A percentile compares a stretch with the other conserved stretches of the same genome.
Conservation (phyloP, 257 asterid genomes). For the Solanum raphanifolium region DNA sequence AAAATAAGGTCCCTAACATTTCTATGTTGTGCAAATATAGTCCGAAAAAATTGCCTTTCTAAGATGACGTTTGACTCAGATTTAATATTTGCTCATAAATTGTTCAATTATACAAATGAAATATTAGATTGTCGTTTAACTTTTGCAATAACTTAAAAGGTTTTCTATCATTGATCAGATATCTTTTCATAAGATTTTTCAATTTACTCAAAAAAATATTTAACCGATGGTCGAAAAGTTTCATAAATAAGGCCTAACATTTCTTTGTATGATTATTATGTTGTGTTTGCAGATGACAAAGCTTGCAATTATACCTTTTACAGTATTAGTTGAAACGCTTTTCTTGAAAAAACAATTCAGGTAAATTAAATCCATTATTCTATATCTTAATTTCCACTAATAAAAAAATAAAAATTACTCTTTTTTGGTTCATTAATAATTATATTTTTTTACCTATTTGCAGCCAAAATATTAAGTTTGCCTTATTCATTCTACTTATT, state of each 20-base stretch:
- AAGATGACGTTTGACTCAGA: no score
- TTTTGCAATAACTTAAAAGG: not conserved
- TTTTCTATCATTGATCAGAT: not conserved
- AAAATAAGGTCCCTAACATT: no score
- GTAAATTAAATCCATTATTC: constrained; percentile 7
- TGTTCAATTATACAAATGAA: no score
- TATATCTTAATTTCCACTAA: not conserved
- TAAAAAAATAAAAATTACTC: not conserved
- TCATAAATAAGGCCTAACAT: not conserved
- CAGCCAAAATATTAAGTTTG: constrained; percentile 66
- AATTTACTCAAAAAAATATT: not conserved
- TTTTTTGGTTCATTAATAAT: not conserved
- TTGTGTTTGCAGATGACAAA: constrained; percentile 66
- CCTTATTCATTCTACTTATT: constrained; percentile 48
- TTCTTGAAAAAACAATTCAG: constrained; percentile 82
- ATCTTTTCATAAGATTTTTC: not conserved
- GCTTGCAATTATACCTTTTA: constrained; percentile 90
- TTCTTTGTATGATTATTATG: not conserved
- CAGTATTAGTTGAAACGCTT: constrained; percentile 67
- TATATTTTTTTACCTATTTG: not conserved
- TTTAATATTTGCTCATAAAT: no score
- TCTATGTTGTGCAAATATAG: no score
- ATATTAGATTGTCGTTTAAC: no score
- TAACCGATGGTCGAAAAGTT: not conserved
- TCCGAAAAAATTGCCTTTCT: no score